Percentiles rank a stretch among this genome's conserved stretches.
Evolutionary conservation across 108 stramenopile species (phyloP).

Genomic region (Skeletonema grethae): DNA sequence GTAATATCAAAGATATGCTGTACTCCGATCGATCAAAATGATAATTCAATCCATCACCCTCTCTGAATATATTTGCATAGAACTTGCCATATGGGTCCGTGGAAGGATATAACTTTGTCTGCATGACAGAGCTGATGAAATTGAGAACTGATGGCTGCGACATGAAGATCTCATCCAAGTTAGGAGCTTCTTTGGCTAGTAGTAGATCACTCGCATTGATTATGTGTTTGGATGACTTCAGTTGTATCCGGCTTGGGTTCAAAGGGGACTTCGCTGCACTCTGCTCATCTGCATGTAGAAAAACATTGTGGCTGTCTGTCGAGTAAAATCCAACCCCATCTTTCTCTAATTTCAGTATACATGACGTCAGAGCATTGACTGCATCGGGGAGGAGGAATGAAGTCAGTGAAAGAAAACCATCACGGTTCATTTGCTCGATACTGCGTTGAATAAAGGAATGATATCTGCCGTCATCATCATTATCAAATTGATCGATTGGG

Average conservation of each 20-base stretch:
- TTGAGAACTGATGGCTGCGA: slow-evolving; percentile 3
- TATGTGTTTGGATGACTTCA: slow-evolving; percentile 32
- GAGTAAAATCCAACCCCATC: slow-evolving; percentile 31
- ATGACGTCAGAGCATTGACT: slow-evolving; percentile 12
- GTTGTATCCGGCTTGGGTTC: slow-evolving; percentile 23
- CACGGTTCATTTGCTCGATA: slow-evolving; percentile 7
- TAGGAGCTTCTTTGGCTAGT: neutral
- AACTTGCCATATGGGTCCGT: slow-evolving; percentile 32
- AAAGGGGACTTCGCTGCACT: neutral
- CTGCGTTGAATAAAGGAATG: neutral
- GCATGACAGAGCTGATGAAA: slow-evolving; percentile 25
- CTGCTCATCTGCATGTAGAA: slow-evolving; percentile 14
- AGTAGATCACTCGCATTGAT: slow-evolving; percentile 28
- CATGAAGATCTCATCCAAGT: slow-evolving; percentile 16
- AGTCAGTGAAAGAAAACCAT: slow-evolving; percentile 22
- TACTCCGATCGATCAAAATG: slow-evolving; percentile 42
- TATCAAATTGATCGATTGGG: neutral
- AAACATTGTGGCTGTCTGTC: slow-evolving; percentile 29
- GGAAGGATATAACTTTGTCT: slow-evolving; percentile 29
- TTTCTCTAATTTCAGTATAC: slow-evolving; percentile 15
- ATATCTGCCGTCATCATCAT: neutral
- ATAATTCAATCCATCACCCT: slow-evolving; percentile 34
- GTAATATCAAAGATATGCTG: slow-evolving; percentile 37
- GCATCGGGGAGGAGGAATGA: slow-evolving; percentile 10
- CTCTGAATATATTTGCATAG: slow-evolving; percentile 37